Percentiles rank a stretch among this genome's conserved stretches.
Evolutionary conservation across 768 basidiomycete species (phyloP).

Genomic region (Phylloporus scabripes): DNA sequence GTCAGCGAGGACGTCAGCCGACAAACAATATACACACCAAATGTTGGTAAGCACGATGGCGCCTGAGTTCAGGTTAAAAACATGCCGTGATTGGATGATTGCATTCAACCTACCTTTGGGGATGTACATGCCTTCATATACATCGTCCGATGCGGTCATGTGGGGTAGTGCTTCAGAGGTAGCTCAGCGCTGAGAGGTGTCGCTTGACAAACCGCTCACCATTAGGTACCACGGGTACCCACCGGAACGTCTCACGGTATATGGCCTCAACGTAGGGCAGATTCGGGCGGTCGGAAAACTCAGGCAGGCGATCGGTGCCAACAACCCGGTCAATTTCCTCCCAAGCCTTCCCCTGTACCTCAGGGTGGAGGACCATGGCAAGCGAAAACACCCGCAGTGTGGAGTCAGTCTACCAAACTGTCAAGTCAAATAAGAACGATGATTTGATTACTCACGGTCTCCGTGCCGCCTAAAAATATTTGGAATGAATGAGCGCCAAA

Average conservation of each 20-base stretch:
- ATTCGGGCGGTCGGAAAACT: constrained; percentile 20
- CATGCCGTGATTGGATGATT: neutral
- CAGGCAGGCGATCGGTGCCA: constrained; percentile 27
- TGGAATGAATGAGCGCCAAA: neutral
- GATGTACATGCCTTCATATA: constrained; percentile 29
- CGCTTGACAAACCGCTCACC: constrained; percentile 16
- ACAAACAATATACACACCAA: constrained; percentile 13
- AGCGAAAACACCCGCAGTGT: constrained; percentile 26
- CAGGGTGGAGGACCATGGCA: constrained; percentile 31
- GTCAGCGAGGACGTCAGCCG: neutral
- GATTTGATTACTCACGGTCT: constrained; percentile 18
- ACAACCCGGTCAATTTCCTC: constrained; percentile 30
- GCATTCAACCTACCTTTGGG: constrained; percentile 20
- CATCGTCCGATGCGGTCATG: constrained; percentile 18
- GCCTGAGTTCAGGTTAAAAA: constrained; percentile 4
- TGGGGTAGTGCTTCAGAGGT: constrained; percentile 19
- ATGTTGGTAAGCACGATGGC: constrained; percentile 21
- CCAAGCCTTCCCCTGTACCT: constrained; percentile 27
- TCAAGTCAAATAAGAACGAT: neutral
- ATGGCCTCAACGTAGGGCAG: constrained; percentile 32
- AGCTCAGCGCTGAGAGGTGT: neutral
- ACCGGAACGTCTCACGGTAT: constrained; percentile 29
- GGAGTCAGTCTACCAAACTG: constrained; percentile 9
- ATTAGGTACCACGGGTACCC: constrained; percentile 25
- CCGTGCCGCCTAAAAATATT: constrained; percentile 18